Evolutionary conservation across 805 yeast species (phyloP), one percentile per base, ranked within the genome.

Genomic region (Candida coleopterorum): DNA sequence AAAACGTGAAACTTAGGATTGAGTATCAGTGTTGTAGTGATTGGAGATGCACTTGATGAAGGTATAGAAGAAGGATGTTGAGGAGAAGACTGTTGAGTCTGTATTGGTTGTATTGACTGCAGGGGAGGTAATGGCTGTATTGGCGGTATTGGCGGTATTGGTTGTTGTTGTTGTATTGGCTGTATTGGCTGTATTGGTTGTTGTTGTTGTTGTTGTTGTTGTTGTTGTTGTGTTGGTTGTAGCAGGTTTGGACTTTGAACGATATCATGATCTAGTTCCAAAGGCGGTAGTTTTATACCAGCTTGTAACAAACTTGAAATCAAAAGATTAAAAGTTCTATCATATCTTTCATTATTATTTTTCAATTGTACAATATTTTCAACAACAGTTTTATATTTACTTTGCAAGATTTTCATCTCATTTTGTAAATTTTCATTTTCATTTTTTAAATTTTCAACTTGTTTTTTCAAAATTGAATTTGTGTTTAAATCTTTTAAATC

Each of bases 261-360:
- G 5, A 33, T 6, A 9, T 32, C 35, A n/a, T 32, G 35, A 3
- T 28, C 32, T 8, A 32, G 7, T 38, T 78, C 81, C 23, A 80
- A 60, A 2, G 71, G 74, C 2, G 89, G 88, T n/a, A 83, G 46
- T 37, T 81, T 74, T 31, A 82, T 75, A 2, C 93, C 93, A 11
- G 77, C 67, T 43, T 68, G 77, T 5, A 61, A 47, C 27, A 84
- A 57, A 26, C 76, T 62, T 34, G 66, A 64, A 18, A 75, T 65
- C 22, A 84, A 53, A 2, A 70, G 50, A 27, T 68, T 68, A 45
- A 84, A 66, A 33, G 79, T 70, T 27, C 68, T 62, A 35, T 72
- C 66, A 45, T 74, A 70, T 27, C 80, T 64, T 46, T 81, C 86
- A 51, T 79, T 75, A 9, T 70, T 62, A 12, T 70, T 63, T 46